Percentiles rank a stretch among this genome's conserved stretches.
Evolutionary conservation across 2,329 filamentous ascomycete species (phyloP).

Genomic region (Calonectria pauciramosa): DNA sequence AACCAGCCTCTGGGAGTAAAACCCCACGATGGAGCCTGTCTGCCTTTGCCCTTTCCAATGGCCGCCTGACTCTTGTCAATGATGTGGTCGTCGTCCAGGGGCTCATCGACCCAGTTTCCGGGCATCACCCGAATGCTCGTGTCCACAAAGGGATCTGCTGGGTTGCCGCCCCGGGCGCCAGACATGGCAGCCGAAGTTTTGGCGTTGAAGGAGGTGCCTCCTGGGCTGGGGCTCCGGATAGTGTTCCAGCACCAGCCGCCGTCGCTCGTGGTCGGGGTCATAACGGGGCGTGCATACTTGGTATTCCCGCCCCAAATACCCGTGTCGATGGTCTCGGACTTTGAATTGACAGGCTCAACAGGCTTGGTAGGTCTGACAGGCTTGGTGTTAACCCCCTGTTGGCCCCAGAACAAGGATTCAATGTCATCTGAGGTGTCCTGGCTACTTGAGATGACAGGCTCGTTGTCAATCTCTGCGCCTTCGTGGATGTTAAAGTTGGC

Average conservation of each 20-base stretch:
- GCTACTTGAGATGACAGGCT: not conserved
- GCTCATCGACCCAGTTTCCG: not conserved
- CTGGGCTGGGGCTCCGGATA: not conserved
- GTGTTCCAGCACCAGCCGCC: not conserved
- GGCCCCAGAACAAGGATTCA: not conserved
- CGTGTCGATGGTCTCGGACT: not conserved
- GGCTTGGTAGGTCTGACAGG: too few relatives aligned
- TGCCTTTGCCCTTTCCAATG: not conserved
- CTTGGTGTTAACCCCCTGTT: not conserved
- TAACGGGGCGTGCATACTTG: not conserved
- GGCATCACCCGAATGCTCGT: not conserved
- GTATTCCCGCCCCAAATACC: not conserved
- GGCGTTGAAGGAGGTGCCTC: not conserved
- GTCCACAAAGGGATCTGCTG: not conserved
- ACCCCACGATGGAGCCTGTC: not conserved
- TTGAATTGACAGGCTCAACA: not conserved
- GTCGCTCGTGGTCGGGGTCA: not conserved
- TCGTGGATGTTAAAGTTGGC: not conserved
- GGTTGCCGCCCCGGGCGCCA: not conserved
- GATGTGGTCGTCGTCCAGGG: not conserved
- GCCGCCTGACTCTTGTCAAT: not conserved
- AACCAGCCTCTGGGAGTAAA: not conserved
- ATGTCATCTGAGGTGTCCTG: not conserved
- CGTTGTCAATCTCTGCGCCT: not conserved
- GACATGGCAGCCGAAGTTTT: not conserved